A percentile compares a stretch with the other conserved stretches of the same genome.
Conservation (phyloP, 441 rosid species). For the Corymbia calophylla region DNA sequence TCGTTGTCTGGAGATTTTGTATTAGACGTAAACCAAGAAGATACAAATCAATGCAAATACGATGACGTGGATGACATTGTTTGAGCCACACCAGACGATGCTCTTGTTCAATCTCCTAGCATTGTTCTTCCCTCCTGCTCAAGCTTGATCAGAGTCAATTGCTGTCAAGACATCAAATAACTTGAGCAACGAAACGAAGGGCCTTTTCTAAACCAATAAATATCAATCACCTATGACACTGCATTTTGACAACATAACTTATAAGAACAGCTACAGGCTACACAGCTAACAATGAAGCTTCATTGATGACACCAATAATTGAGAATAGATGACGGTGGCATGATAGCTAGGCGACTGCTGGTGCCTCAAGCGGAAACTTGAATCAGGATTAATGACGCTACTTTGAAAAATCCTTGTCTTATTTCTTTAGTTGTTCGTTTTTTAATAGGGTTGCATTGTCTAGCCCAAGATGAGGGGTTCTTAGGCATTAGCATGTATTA, state of each 20-base stretch:
- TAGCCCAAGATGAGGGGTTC: background rate
- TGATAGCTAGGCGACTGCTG: background rate
- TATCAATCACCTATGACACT: background rate
- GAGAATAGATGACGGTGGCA: background rate
- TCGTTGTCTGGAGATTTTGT: slow-evolving; percentile 64
- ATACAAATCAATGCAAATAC: slow-evolving; percentile 64
- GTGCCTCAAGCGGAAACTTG: background rate
- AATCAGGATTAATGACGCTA: background rate
- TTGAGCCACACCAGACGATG: slow-evolving; percentile 65
- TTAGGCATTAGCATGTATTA: background rate
- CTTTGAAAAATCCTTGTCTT: background rate
- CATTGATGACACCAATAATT: background rate
- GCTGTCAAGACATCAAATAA: slow-evolving; percentile 34
- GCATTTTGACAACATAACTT: background rate
- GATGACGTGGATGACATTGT: slow-evolving; percentile 61
- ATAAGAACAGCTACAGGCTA: background rate
- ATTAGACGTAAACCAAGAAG: slow-evolving; percentile 61
- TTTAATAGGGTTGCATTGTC: background rate
- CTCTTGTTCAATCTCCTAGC: slow-evolving; percentile 86
- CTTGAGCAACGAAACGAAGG: background rate
- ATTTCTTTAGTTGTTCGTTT: background rate
- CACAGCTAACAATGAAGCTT: background rate
- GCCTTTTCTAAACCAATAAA: background rate
- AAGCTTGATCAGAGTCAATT: slow-evolving; percentile 72
- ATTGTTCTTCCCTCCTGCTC: slow-evolving; percentile 30